Conservation (phyloP, 768 basidiomycete species). For the Kwoniella dejecticola region DNA sequence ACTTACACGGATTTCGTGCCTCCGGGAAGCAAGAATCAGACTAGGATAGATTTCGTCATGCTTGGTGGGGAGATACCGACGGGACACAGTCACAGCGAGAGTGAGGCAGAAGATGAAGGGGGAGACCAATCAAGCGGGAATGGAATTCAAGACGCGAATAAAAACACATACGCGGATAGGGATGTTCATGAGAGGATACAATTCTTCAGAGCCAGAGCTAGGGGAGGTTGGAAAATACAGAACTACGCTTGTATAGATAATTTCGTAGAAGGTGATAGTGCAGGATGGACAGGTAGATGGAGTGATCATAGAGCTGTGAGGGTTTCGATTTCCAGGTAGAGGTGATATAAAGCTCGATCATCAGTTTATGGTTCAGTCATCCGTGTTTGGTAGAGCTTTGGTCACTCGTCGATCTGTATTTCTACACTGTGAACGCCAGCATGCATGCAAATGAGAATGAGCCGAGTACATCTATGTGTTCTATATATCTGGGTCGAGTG, state of each 20-base stretch:
- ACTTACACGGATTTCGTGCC: constrained; percentile 36
- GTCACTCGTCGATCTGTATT: no score
- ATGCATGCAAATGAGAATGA: no score
- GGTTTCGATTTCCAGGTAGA: constrained; percentile 5
- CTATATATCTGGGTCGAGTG: no score
- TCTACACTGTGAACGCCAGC: no score
- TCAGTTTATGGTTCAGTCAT: no score
- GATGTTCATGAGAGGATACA: no score
- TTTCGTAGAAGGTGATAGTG: constrained; percentile 30
- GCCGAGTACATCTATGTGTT: no score
- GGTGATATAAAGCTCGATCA: no score
- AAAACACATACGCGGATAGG: no score
- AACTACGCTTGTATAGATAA: constrained; percentile 41
- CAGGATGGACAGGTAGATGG: constrained; percentile 40
- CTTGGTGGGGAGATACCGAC: constrained; percentile 13
- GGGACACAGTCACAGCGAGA: background rate
- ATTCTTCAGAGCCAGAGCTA: background rate
- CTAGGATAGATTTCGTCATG: constrained; percentile 45
- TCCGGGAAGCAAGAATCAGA: constrained; percentile 15
- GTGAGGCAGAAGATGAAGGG: background rate
- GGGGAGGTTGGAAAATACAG: constrained; percentile 27
- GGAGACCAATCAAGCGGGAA: background rate
- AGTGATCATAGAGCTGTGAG: constrained; percentile 44
- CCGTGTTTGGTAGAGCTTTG: no score
- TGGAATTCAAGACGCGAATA: no score